A percentile compares a stretch with the other conserved stretches of the same genome.
Evolutionary conservation across 1,284 basidiomycete species (phyloP).

Genomic region (Sutorius eximius): DNA sequence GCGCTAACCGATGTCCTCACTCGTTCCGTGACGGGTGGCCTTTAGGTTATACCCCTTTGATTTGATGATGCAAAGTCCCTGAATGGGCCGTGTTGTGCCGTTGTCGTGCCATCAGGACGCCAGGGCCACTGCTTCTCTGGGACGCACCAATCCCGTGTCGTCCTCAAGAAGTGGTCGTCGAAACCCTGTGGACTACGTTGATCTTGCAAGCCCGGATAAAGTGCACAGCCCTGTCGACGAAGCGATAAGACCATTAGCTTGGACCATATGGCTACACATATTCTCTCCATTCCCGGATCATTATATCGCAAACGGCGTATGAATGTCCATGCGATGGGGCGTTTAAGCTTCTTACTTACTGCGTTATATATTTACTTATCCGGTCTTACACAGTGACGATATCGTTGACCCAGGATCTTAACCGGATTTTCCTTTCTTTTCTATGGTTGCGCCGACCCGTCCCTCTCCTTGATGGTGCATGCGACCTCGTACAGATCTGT

Average conservation of each 20-base stretch:
- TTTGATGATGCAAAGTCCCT: background rate
- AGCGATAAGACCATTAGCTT: background rate
- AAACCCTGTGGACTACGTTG: background rate
- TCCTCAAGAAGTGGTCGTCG: background rate
- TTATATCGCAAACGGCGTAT: background rate
- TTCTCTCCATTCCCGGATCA: slow-evolving; percentile 4
- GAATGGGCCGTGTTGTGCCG: background rate
- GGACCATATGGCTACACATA: background rate
- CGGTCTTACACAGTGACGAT: background rate
- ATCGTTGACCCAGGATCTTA: background rate
- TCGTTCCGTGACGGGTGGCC: background rate
- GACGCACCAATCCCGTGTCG: background rate
- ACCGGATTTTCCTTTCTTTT: background rate
- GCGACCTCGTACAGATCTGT: background rate
- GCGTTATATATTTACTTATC: background rate
- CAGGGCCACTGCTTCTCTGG: background rate
- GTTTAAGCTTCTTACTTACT: background rate
- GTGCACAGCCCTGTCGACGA: background rate
- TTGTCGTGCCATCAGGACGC: background rate
- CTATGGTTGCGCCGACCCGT: background rate
- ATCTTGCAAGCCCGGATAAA: background rate
- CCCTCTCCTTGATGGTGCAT: background rate
- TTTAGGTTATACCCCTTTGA: background rate
- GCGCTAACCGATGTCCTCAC: background rate
- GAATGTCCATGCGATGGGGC: background rate